These are phyloP conservation scores for fission yeast (Schizosaccharomyces pombe) DNA, from an alignment of 805 yeast genomes.

Conservation along the genomic window DNA sequence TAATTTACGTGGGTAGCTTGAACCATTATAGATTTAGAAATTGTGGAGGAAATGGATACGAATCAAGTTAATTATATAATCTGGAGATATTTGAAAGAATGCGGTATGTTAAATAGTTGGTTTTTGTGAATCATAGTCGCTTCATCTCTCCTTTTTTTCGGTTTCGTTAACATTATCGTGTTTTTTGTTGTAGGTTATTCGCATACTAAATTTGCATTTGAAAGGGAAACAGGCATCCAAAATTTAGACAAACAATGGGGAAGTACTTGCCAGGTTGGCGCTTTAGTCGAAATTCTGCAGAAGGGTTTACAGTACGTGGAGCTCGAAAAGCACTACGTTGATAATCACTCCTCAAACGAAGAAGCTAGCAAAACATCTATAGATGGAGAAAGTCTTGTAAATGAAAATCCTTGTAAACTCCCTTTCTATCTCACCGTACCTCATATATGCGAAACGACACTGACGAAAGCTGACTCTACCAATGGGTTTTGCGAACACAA, in stretches of 20 bases:
- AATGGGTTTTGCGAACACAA: too few species aligned
- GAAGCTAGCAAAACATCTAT: neutral
- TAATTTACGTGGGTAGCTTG: too few species aligned
- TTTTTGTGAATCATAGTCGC: neutral
- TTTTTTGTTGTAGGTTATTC: conserved; percentile 1
- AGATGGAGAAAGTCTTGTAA: neutral
- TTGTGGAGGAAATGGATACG: neutral
- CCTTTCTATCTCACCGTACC: neutral
- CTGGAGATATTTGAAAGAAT: conserved; percentile 2
- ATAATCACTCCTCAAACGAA: neutral
- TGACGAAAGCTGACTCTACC: too few species aligned
- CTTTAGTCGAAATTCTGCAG: conserved; percentile 60
- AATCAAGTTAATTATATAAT: conserved; percentile 1
- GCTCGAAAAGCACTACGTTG: conserved; percentile 26
- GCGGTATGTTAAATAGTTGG: neutral
- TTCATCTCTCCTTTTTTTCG: neutral
- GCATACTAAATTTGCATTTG: neutral
- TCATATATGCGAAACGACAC: neutral
- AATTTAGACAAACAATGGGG: neutral
- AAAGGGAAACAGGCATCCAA: neutral
- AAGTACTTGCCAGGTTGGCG: conserved; percentile 35
- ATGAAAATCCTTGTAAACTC: neutral
- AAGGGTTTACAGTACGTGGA: conserved; percentile 64
- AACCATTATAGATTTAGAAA: neutral
- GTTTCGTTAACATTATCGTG: too few species aligned